Percentiles rank a stretch among this genome's conserved stretches.
phyloP scores from a whole-genome alignment of 2,329 filamentous ascomycete genomes.

The Penicillium capsulatum region DNA sequence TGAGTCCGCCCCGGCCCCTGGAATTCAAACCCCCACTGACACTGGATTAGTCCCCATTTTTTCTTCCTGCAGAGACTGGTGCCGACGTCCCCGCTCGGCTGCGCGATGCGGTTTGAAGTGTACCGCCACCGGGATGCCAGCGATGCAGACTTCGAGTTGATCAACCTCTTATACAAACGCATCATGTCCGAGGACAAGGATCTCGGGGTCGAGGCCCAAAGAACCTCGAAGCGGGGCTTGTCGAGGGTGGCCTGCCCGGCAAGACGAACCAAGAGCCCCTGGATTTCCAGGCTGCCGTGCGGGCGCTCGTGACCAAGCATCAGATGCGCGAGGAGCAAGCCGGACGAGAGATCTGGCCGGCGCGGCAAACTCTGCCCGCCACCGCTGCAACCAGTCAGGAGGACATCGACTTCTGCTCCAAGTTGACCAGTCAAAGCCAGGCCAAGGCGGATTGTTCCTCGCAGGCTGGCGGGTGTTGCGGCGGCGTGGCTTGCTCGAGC shows the following conservation, averaged over 20 bases:
- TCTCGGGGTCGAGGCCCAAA: slow-evolving; percentile 56
- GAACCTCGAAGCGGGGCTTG: slow-evolving; percentile 58
- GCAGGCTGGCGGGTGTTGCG: slow-evolving; percentile 18
- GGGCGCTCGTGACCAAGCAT: slow-evolving; percentile 48
- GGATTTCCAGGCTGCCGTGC: slow-evolving; percentile 52
- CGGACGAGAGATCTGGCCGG: slow-evolving; percentile 52
- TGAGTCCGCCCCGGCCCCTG: slow-evolving; percentile 12
- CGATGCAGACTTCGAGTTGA: slow-evolving; percentile 55
- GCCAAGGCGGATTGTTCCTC: slow-evolving; percentile 13
- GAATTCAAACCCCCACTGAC: background rate
- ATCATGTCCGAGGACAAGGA: slow-evolving; percentile 62
- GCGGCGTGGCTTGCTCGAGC: slow-evolving; percentile 16
- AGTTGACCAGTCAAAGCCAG: slow-evolving; percentile 15
- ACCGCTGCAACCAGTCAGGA: slow-evolving; percentile 25
- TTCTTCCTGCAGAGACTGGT: slow-evolving; percentile 63
- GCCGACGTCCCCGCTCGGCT: slow-evolving; percentile 50
- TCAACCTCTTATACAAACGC: slow-evolving; percentile 58
- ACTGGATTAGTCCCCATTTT: slow-evolving; percentile 46
- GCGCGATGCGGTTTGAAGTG: slow-evolving; percentile 59
- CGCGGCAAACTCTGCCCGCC: slow-evolving; percentile 33
- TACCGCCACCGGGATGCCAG: slow-evolving; percentile 58
- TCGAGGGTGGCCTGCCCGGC: slow-evolving; percentile 58
- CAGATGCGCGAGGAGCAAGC: slow-evolving; percentile 44
- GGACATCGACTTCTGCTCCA: slow-evolving; percentile 32
- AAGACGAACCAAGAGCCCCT: slow-evolving; percentile 55